phyloP scores from a whole-genome alignment of 2,329 filamentous ascomycete species.

The Fusarium drepaniforme region DNA sequence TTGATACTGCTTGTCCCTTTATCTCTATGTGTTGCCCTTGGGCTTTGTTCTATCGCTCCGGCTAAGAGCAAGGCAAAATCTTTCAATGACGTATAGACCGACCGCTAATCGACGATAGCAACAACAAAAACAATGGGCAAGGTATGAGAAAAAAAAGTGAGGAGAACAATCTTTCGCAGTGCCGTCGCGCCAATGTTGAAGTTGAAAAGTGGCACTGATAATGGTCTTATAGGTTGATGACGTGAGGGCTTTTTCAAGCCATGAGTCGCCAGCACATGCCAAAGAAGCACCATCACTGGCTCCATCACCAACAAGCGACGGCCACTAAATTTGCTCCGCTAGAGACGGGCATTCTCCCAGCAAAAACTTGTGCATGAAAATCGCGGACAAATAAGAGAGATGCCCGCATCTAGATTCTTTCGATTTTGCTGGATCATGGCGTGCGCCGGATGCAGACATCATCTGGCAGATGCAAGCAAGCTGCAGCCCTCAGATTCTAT shows the following conservation, averaged over 20 bases:
- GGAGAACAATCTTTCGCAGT: background rate
- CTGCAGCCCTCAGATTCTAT: background rate
- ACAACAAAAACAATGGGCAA: background rate
- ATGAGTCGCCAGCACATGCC: background rate
- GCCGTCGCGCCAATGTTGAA: background rate
- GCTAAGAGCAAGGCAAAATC: background rate
- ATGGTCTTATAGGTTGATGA: constrained; percentile 33
- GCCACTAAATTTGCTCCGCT: constrained; percentile 17
- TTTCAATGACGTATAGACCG: constrained; percentile 28
- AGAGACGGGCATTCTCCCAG: background rate
- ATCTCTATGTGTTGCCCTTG: background rate
- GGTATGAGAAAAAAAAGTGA: background rate
- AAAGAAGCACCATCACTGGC: constrained; percentile 23
- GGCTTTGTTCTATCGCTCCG: constrained; percentile 2
- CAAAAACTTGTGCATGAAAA: background rate
- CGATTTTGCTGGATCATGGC: constrained; percentile 16
- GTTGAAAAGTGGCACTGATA: constrained; percentile 14
- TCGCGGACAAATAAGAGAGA: background rate
- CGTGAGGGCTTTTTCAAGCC: constrained; percentile 38
- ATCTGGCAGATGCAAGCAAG: background rate
- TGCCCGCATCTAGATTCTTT: constrained; percentile 4
- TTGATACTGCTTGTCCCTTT: background rate
- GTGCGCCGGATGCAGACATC: constrained; percentile 13
- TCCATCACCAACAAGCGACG: constrained; percentile 11
- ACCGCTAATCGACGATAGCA: background rate